These are phyloP conservation scores for Populus hybrid DNA, from an alignment of 441 rosid genomes.

Conservation along the genomic window DNA sequence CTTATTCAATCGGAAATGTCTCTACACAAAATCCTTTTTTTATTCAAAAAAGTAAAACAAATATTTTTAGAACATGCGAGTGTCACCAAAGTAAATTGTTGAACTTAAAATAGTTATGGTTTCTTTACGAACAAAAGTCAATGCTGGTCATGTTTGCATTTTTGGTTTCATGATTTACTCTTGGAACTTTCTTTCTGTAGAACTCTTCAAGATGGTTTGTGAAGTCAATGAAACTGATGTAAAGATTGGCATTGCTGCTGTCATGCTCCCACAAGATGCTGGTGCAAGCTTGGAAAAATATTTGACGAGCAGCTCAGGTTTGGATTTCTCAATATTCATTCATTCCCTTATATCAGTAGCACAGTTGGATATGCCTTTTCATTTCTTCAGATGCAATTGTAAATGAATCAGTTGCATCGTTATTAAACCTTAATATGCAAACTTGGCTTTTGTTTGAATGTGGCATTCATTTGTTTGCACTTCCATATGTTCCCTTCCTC, in stretches of 20 bases:
- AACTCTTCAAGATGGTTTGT: constrained; percentile 98
- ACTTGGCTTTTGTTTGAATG: constrained; percentile 2
- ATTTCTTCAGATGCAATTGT: constrained; percentile 11
- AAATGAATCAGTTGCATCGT: background rate
- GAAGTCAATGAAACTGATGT: constrained; percentile 85
- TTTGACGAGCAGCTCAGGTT: constrained; percentile 57
- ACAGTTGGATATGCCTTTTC: constrained; percentile 2
- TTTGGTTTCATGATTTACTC: background rate
- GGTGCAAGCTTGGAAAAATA: constrained; percentile 66
- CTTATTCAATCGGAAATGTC: background rate
- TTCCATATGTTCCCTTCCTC: constrained; percentile 24
- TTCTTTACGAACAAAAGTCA: background rate
- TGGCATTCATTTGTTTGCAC: constrained; percentile 10
- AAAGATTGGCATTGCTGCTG: constrained; percentile 74
- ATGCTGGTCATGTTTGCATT: background rate
- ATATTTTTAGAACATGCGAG: background rate
- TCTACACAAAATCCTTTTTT: background rate
- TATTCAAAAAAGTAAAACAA: background rate
- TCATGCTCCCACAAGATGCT: constrained; percentile 99
- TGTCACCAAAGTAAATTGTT: background rate
- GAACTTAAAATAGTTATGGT: background rate
- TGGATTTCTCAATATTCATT: constrained; percentile 11
- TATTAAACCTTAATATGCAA: background rate
- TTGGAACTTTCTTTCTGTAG: constrained; percentile 34
- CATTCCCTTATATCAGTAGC: background rate